phyloP scores from a whole-genome alignment of 306 rosid genomes.

The Medicago ruthenica region DNA sequence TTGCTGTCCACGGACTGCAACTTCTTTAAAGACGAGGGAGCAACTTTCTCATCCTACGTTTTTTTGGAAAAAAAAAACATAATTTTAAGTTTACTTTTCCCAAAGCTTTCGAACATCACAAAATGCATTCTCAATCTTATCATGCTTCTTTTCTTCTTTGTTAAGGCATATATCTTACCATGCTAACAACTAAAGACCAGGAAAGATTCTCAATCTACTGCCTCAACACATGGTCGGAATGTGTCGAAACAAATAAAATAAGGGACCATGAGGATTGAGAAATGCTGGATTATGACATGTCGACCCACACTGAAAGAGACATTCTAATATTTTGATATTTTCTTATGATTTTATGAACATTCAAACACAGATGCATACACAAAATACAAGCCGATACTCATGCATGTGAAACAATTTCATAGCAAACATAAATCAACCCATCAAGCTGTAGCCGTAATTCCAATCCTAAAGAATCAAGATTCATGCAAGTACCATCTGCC shows the following conservation, averaged over 20 bases:
- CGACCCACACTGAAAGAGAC: slow-evolving; percentile 48
- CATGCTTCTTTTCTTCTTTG: too few relatives aligned
- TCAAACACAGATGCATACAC: background rate
- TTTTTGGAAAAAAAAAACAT: too few relatives aligned
- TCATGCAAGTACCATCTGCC: slow-evolving; percentile 26
- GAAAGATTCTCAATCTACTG: slow-evolving; percentile 36
- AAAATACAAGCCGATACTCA: background rate
- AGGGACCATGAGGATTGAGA: slow-evolving; percentile 8
- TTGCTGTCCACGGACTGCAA: too few relatives aligned
- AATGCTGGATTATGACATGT: slow-evolving; percentile 26
- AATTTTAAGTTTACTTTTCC: too few relatives aligned
- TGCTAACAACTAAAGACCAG: slow-evolving; percentile 24
- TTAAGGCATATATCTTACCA: background rate
- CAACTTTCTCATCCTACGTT: too few relatives aligned
- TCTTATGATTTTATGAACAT: background rate
- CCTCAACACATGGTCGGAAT: slow-evolving; percentile 31
- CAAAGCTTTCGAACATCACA: too few relatives aligned
- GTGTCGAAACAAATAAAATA: slow-evolving; percentile 1
- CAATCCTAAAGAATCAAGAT: background rate
- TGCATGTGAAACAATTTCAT: background rate
- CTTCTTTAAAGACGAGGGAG: too few relatives aligned
- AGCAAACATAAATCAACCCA: background rate
- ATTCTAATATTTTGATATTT: slow-evolving; percentile 16
- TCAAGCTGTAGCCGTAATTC: background rate
- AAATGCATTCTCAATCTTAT: too few relatives aligned